A percentile compares a stretch with the other conserved stretches of the same genome.
phyloP scores from a whole-genome alignment of 495 filamentous ascomycete genomes.

The Neurospora sp. region DNA sequence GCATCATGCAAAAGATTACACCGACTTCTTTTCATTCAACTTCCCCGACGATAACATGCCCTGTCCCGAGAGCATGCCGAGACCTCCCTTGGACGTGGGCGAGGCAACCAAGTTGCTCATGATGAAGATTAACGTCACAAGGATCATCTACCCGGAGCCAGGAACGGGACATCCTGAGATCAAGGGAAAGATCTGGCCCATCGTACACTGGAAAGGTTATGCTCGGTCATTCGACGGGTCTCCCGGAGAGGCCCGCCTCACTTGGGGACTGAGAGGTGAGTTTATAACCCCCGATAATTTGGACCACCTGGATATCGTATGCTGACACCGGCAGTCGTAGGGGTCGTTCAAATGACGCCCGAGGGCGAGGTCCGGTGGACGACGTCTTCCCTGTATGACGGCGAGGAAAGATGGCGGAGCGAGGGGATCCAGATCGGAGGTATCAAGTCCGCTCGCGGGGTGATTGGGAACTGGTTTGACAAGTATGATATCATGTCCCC shows the following conservation, averaged over 20 bases:
- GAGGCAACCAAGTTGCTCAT: constrained; percentile 55
- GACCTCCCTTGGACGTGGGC: constrained; percentile 38
- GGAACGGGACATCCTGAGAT: constrained; percentile 5
- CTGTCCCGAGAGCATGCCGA: constrained; percentile 28
- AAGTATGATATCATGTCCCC: constrained; percentile 29
- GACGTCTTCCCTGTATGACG: constrained; percentile 49
- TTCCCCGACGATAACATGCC: constrained; percentile 27
- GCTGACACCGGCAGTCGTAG: constrained; percentile 17
- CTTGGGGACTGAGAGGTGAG: constrained; percentile 39
- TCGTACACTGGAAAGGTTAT: constrained; percentile 48
- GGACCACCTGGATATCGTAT: neutral
- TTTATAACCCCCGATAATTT: constrained; percentile 19
- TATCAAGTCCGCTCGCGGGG: constrained; percentile 42
- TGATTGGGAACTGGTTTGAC: constrained; percentile 59
- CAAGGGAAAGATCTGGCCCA: constrained; percentile 41
- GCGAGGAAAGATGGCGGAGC: constrained; percentile 52
- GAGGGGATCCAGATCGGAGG: constrained; percentile 60
- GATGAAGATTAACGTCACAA: constrained; percentile 46
- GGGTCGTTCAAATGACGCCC: constrained; percentile 44
- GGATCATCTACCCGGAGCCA: constrained; percentile 37
- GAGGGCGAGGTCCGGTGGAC: constrained; percentile 61
- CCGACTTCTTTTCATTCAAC: constrained; percentile 53
- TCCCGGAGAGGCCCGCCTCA: constrained; percentile 48
- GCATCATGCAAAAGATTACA: constrained; percentile 36
- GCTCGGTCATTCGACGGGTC: constrained; percentile 43